A percentile compares a stretch with the other conserved stretches of the same genome.
phyloP scores from a whole-genome alignment of 2,329 filamentous ascomycete genomes.

The Claviceps spartinae region DNA sequence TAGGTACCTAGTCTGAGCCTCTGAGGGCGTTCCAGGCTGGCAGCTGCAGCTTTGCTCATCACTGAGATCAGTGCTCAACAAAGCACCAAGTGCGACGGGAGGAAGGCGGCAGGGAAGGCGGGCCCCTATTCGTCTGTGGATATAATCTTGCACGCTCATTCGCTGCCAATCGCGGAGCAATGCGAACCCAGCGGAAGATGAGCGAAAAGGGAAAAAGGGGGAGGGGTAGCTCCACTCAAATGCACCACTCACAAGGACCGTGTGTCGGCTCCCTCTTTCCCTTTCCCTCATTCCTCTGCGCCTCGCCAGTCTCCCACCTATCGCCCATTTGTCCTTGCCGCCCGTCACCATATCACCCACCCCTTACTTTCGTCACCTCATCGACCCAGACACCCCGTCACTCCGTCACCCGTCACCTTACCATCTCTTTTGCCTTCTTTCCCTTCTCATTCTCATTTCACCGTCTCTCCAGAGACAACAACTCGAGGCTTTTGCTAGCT shows the following conservation, averaged over 20 bases:
- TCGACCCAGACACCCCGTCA: background rate
- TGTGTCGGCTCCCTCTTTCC: constrained; percentile 10
- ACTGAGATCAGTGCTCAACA: no score
- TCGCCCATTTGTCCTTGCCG: constrained; percentile 5
- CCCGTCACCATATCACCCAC: no score
- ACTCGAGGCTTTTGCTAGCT: constrained; percentile 35
- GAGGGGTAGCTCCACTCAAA: background rate
- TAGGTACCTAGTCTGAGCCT: no score
- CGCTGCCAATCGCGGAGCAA: background rate
- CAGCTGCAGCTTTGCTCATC: no score
- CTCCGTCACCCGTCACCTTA: background rate
- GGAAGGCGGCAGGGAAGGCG: background rate
- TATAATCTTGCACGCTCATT: background rate
- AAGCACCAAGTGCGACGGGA: background rate
- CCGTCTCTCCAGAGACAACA: constrained; percentile 12
- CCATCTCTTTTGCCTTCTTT: constrained; percentile 13
- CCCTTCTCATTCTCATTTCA: constrained; percentile 14
- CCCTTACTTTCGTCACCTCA: constrained; percentile 5
- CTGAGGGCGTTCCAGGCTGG: no score
- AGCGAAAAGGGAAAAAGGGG: background rate
- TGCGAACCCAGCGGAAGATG: background rate
- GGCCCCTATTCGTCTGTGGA: background rate
- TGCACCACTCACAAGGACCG: no score
- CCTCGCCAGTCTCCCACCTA: constrained; percentile 8
- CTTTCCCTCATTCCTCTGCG: constrained; percentile 15